Conservation (phyloP, 2,329 filamentous ascomycete species). For the Aureobasidium sp. region DNA sequence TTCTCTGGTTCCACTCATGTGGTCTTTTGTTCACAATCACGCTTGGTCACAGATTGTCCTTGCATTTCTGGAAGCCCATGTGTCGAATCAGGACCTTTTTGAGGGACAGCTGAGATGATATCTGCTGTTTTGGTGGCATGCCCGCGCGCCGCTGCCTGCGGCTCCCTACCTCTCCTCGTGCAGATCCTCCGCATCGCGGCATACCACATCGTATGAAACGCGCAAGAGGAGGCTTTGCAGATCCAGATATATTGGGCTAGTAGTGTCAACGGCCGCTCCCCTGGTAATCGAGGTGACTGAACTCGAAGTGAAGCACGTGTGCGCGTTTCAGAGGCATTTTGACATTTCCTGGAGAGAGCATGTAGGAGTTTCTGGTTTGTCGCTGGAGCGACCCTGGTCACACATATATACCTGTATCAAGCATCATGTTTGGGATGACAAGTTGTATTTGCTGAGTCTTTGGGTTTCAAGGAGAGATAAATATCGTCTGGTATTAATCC, state of each 20-base stretch:
- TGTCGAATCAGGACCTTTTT: not conserved
- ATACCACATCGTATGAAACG: constrained; percentile 8
- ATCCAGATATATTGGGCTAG: constrained; percentile 12
- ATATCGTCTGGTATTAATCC: not conserved
- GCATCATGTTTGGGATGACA: not conserved
- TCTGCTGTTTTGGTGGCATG: not conserved
- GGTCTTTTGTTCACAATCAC: not conserved
- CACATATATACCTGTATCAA: no score
- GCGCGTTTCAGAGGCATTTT: not conserved
- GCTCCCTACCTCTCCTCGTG: not conserved
- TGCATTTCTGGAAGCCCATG: not conserved
- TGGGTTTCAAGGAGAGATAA: no score
- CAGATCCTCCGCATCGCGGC: constrained; percentile 13
- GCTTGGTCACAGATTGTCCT: not conserved
- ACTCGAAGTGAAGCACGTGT: not conserved
- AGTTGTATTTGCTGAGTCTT: not conserved
- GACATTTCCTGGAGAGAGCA: not conserved
- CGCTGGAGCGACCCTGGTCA: not conserved
- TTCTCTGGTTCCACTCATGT: constrained; percentile 8
- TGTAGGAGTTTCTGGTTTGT: not conserved
- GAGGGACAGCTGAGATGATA: not conserved
- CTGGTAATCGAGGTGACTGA: not conserved
- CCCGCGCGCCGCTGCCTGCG: not conserved
- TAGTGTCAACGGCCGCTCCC: not conserved
- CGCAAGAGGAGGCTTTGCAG: constrained; percentile 11